Percentiles rank a stretch among this genome's conserved stretches.
phyloP scores from a whole-genome alignment of 352 stramenopile species.

The Phytopythium helicoides region DNA sequence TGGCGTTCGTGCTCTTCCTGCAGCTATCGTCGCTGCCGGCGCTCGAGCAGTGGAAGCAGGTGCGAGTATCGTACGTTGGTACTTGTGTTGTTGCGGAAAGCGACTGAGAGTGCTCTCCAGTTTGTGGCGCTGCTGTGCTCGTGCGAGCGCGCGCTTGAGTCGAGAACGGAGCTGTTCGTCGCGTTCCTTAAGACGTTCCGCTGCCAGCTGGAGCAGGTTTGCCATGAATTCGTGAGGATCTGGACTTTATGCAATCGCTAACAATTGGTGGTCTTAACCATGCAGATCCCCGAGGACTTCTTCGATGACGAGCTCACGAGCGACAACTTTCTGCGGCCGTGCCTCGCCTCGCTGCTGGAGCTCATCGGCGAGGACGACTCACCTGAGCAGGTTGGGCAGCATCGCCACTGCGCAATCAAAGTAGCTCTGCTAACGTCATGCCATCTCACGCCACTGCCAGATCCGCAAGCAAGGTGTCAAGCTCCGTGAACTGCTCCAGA shows the following conservation, averaged over 20 bases:
- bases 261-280: too few species aligned
- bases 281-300: slow-evolving; percentile 64
- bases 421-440: slow-evolving; percentile 1
- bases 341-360: slow-evolving; percentile 61
- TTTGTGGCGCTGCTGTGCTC: slow-evolving; percentile 62
- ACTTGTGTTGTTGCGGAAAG: not conserved
- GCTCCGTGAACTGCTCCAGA: slow-evolving; percentile 31
- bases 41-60: slow-evolving; percentile 93
- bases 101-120: slow-evolving; percentile 13
- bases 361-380: slow-evolving; percentile 47
- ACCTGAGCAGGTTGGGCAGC: slow-evolving; percentile 25
- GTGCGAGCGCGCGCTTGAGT: slow-evolving; percentile 47
- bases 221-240: too few species aligned
- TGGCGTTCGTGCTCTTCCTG: slow-evolving; percentile 93
- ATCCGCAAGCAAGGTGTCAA: slow-evolving; percentile 23
- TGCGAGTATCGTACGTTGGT: slow-evolving; percentile 11
- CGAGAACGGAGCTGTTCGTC: slow-evolving; percentile 41
- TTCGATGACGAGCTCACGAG: slow-evolving; percentile 61
- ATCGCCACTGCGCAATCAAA: not conserved
- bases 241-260: too few species aligned
- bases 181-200: slow-evolving; percentile 57
- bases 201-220: slow-evolving; percentile 64
- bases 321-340: slow-evolving; percentile 64
- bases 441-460: slow-evolving; percentile 9
- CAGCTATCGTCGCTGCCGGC: slow-evolving; percentile 91